Evolutionary conservation across 257 asterid genomes (phyloP), one percentile per base, ranked within the genome.

Genomic region (Solanum habrochaites): DNA sequence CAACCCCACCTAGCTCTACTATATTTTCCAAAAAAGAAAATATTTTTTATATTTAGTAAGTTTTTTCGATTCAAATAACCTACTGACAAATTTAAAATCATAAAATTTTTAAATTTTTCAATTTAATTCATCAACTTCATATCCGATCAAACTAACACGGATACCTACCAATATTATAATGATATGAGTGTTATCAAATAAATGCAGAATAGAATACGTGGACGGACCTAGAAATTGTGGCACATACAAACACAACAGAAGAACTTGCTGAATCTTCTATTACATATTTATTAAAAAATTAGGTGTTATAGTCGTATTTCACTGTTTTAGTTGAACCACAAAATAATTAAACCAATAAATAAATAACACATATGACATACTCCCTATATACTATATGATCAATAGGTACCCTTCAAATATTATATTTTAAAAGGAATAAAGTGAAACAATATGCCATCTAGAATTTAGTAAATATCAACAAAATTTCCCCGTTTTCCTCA

Each of bases 1-100:
- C 62, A 86, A 82, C 81, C 75, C 89, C 93, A 89, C 91, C 70
- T 58, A 47, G 56, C 11, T 84, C 87, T 42, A 77, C 77, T 42
- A 23, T 16, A 52, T 18, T 56, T 18, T 56, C n/a, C n/a, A 56
- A 56, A 56, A 56, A 56, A 56, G 0, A 7, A 18, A 2, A 0
- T 10, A 43, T 11, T 10, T 10, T 10, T 2, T 42, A 42, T 11
- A 3, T 58, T 9, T 20, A 20, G 0, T 2, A 18, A 58, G 11
- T 58, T 58, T 8, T 8, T 58, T 20, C 12, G 0, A 20, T 20
- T 58, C 25, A 20, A 7, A 56, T 18, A 56, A 0, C 25, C 2
- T 7, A 56, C 10, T 7, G 3, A 18, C 3, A 6, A 49, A 0
- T 52, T 16, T 16, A 16, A 52, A 1, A 56, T 56, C 3, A 49